These are phyloP conservation scores for Copromyces sp. DNA, from an alignment of 495 filamentous ascomycete genomes.

Conservation along the genomic window DNA sequence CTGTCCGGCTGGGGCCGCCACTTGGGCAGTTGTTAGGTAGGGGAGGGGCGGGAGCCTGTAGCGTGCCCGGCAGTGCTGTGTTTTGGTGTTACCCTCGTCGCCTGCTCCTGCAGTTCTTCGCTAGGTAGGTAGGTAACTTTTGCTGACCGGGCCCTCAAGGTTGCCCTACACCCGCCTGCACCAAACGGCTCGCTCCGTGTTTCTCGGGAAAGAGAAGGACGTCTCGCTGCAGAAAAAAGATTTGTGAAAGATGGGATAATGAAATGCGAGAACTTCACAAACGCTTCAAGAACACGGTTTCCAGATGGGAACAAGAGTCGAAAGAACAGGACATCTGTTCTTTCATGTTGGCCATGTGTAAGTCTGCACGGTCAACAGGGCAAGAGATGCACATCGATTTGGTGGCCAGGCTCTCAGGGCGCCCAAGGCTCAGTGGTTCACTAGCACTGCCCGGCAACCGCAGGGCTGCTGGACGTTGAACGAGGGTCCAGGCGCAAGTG, in stretches of 20 bases:
- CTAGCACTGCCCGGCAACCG: background rate
- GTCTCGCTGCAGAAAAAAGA: background rate
- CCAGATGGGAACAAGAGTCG: background rate
- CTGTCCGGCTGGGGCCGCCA: background rate
- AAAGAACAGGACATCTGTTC: background rate
- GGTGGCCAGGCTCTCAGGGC: background rate
- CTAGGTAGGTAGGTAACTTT: no score
- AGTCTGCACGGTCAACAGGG: background rate
- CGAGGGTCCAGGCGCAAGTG: background rate
- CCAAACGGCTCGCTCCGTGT: background rate
- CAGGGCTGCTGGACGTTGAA: background rate
- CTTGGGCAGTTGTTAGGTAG: background rate
- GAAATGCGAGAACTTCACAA: background rate
- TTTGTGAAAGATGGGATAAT: background rate
- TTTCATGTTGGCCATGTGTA: background rate
- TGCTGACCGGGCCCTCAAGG: background rate
- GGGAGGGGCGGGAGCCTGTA: background rate
- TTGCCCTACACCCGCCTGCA: background rate
- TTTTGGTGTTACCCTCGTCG: background rate
- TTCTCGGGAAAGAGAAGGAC: background rate
- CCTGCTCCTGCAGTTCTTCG: background rate
- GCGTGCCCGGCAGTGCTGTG: background rate
- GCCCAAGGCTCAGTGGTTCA: background rate
- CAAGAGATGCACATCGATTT: background rate
- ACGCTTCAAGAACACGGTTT: background rate